Base-by-base conservation (phyloP, 2,329 filamentous ascomycete species). In the Zarea fungicola region DNA sequence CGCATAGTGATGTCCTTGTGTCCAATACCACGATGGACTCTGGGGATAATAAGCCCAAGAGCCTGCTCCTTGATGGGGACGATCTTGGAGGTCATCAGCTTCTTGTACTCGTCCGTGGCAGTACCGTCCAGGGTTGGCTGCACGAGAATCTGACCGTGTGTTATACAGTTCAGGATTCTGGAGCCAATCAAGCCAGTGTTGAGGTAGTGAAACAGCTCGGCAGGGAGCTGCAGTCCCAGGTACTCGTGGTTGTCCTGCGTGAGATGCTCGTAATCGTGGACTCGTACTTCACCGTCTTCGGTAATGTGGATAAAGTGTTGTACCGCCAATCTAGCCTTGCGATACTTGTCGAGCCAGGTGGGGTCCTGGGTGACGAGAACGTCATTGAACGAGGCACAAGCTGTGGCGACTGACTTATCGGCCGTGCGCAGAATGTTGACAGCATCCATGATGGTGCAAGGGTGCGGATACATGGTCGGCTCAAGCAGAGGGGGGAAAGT, bases 201-300 rank as follows among this genome's bases (percentile, higher is more conserved):
- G 42, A 96, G 76, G 65, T 97, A 97, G 65, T 89, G 87, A 64
- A 92, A 91, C 16, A 97, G 75, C 67, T 99, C 93, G 34, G 90
- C 83, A 0, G 93, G 90, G 5, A 99, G 75, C 52, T 91, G 86
- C 51, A 95, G 81, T n/a, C 90, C 90, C 53, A 96, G 81, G 62
- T 96, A 91, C 60, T 92, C 85, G 62, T 95, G 88, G 56, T 93
- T 84, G 62, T 97, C 91, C 39, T 78, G 79, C 2, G 93, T 91
- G 18, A 90, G 79, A 48, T 81, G 76, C 7, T 88, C 85, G 48
- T 76, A 78, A 58, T 91, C 84, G 58, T 89, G 76, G 14, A 90
- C 85, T 52, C 81, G 79, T 42, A 96, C 78, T 59, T 85, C 83
- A 34, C 93, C 93, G n/a, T 80, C 81, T 48, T 81, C 77, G 28